Base-by-base conservation (phyloP, 1,284 basidiomycete species). In the Trametes polyzona region DNA sequence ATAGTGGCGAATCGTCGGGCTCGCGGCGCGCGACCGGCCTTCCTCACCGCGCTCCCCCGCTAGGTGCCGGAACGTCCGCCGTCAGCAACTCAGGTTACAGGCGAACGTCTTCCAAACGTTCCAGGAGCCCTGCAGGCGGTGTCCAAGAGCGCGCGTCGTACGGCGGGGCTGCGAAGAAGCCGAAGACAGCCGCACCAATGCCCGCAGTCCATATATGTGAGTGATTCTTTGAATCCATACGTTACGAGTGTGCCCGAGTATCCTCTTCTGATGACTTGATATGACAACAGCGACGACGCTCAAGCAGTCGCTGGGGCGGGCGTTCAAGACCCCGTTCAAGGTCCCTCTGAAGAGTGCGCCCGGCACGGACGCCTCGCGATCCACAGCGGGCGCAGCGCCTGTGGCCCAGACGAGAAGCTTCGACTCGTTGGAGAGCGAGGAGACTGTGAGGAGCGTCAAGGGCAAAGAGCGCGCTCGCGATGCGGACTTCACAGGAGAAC, bases 221-320 rank as follows among this genome's bases (percentile, higher is more conserved):
- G 82, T 79, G 8, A 78, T 77, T 3, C 78, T 55, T 76, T 78
- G 3, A 74, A 76, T 36, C 9, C 23, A 33, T 35, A 2, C 2
- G n/a, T n/a, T n/a, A n/a, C n/a, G n/a, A n/a, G n/a, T n/a, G n/a
- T n/a, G n/a, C n/a, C n/a, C n/a, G n/a, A n/a, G n/a, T n/a, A n/a
- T n/a, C n/a, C n/a, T n/a, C n/a, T n/a, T n/a, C 46, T 55, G 47
- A 61, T 7, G 16, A 16, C 4, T 5, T 10, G 19, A 14, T 14
- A 3, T 19, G 17, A 7, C 14, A 39, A 79, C 77, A 30, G 76
- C 72, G 0, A 67, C 67, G 17, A 66, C 66, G 32, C 65, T 86
- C 29, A 76, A 67, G 47, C 83, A 79, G 64, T 82, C 81, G 3
- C 85, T 85, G 65, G 84, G 79, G 61, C 74, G 79, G 4, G 84